Conservation (phyloP, 2,329 filamentous ascomycete species). For the Colletotrichum coccodes region DNA sequence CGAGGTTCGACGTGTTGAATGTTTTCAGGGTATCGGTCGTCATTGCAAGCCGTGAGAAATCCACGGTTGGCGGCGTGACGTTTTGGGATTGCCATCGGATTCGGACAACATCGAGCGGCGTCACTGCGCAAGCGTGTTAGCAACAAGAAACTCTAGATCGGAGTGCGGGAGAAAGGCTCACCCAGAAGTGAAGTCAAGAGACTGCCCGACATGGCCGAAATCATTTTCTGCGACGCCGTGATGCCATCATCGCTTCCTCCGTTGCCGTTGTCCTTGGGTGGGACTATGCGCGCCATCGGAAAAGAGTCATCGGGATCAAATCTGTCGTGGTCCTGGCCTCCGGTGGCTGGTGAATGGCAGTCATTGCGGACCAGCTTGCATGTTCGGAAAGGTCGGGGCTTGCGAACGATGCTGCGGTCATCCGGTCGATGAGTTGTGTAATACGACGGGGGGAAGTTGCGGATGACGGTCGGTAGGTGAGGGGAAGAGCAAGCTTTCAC, state of each 20-base stretch:
- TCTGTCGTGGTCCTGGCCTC: slow-evolving; percentile 41
- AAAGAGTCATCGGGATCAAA: slow-evolving; percentile 42
- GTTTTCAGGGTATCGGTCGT: slow-evolving; percentile 70
- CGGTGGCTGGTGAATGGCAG: slow-evolving; percentile 20
- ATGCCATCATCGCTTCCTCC: slow-evolving; percentile 65
- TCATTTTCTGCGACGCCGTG: slow-evolving; percentile 89
- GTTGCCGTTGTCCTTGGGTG: slow-evolving; percentile 31
- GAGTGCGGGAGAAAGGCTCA: slow-evolving; percentile 53
- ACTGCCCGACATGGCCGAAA: slow-evolving; percentile 91
- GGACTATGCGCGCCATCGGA: slow-evolving; percentile 41
- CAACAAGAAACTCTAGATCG: background rate
- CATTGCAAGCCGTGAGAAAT: slow-evolving; percentile 66
- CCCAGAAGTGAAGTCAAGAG: slow-evolving; percentile 88
- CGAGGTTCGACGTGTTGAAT: slow-evolving; percentile 81
- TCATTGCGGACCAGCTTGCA: slow-evolving; percentile 32
- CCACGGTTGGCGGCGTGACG: slow-evolving; percentile 59
- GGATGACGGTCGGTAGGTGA: background rate
- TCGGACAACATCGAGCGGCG: slow-evolving; percentile 94
- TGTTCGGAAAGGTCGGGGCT: slow-evolving; percentile 27
- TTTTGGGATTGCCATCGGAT: slow-evolving; percentile 91
- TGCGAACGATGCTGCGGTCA: slow-evolving; percentile 4
- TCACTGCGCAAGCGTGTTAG: slow-evolving; percentile 66
- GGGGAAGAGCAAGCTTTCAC: slow-evolving; percentile 24
- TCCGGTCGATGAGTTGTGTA: background rate
- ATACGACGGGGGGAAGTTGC: background rate